A percentile compares a stretch with the other conserved stretches of the same genome.
phyloP scores from a whole-genome alignment of 805 yeast species.

The Ogataea methanolica region DNA sequence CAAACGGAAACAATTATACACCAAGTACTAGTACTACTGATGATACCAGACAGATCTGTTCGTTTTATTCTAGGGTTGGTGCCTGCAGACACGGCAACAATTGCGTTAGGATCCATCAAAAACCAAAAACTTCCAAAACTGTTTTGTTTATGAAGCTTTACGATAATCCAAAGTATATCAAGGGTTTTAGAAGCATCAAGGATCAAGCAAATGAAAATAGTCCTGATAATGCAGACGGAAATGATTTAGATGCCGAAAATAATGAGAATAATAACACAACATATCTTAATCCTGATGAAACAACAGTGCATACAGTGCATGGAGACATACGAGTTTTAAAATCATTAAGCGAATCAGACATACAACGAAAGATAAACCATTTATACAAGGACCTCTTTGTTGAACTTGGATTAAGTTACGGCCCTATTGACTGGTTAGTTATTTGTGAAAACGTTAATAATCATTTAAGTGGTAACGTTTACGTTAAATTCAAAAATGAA shows the following conservation, averaged over 20 bases:
- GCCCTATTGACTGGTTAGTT: constrained; percentile 54
- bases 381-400: constrained; percentile 70
- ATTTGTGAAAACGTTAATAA: constrained; percentile 81
- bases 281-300: background rate
- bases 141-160: constrained; percentile 62
- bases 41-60: constrained; percentile 15
- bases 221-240: too few species aligned
- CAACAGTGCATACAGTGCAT: background rate
- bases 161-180: constrained; percentile 48
- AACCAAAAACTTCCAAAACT: constrained; percentile 62
- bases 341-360: constrained; percentile 23
- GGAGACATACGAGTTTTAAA: background rate
- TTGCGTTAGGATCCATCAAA: constrained; percentile 69
- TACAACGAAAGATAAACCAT: constrained; percentile 49
- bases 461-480: constrained; percentile 84
- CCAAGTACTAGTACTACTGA: background rate
- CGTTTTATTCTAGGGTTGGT: constrained; percentile 76
- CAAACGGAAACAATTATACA: background rate
- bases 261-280: background rate
- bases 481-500: constrained; percentile 53
- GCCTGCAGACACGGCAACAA: constrained; percentile 92
- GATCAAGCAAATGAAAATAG: constrained; percentile 10
- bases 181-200: constrained; percentile 31
- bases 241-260: background rate
- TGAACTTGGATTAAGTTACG: constrained; percentile 46